These are phyloP conservation scores for Xylaria sp. DNA, from an alignment of 2,329 filamentous ascomycete genomes.

Conservation along the genomic window DNA sequence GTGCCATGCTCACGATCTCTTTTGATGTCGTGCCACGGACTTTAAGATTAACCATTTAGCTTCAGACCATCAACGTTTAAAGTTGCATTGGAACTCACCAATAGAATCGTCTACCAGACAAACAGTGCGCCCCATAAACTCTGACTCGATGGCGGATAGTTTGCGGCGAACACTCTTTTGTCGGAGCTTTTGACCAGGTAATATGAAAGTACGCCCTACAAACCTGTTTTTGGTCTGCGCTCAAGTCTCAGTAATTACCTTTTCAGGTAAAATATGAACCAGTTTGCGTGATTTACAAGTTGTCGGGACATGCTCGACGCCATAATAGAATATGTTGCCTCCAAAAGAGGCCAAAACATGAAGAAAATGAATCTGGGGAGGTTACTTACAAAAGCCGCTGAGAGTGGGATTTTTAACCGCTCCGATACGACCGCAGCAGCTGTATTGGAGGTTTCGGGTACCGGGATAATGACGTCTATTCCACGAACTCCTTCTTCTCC, in stretches of 20 bases:
- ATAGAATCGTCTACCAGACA: slow-evolving; percentile 90
- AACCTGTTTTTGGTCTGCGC: slow-evolving; percentile 31
- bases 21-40: slow-evolving; percentile 85
- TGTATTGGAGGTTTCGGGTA: slow-evolving; percentile 80
- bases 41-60: slow-evolving; percentile 18
- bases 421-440: slow-evolving; percentile 78
- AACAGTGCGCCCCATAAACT: slow-evolving; percentile 84
- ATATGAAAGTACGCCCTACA: slow-evolving; percentile 73
- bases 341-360: neutral
- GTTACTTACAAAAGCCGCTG: slow-evolving; percentile 59
- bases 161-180: slow-evolving; percentile 91
- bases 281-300: neutral
- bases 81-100: slow-evolving; percentile 17
- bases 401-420: slow-evolving; percentile 75
- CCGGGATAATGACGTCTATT: slow-evolving; percentile 73
- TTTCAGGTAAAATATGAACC: neutral
- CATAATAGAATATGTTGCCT: neutral
- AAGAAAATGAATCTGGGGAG: neutral
- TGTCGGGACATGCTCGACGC: neutral
- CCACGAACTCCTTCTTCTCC: slow-evolving; percentile 72
- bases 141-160: slow-evolving; percentile 84
- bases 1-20: slow-evolving; percentile 85
- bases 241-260: neutral
- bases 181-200: slow-evolving; percentile 78
- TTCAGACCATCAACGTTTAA: neutral